These are phyloP conservation scores for Hygrocybe punicea DNA, from an alignment of 768 basidiomycete genomes.

Conservation along the genomic window DNA sequence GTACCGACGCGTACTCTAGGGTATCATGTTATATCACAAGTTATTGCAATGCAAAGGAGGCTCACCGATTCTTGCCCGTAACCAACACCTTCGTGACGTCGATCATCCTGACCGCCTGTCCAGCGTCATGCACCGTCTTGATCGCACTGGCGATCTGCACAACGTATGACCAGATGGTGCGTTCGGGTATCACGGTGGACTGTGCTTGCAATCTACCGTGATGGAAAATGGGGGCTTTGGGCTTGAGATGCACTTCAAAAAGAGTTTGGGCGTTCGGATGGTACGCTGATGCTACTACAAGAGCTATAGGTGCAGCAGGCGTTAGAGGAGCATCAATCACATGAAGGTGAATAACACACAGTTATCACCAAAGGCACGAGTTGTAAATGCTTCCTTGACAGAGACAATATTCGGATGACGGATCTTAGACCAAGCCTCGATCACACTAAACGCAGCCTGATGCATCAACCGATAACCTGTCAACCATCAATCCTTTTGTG, in stretches of 20 bases:
- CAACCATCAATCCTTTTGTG: constrained; percentile 9
- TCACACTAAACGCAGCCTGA: constrained; percentile 73
- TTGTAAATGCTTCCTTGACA: constrained; percentile 92
- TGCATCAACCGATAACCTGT: constrained; percentile 80
- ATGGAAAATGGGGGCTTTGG: constrained; percentile 41
- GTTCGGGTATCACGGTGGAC: constrained; percentile 55
- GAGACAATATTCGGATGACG: constrained; percentile 82
- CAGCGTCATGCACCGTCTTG: constrained; percentile 78
- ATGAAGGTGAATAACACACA: constrained; percentile 52
- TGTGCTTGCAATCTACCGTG: constrained; percentile 27
- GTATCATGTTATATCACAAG: not conserved
- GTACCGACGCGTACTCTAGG: constrained; percentile 78
- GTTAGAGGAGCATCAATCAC: not conserved
- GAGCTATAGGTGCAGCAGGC: constrained; percentile 48
- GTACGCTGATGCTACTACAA: constrained; percentile 89
- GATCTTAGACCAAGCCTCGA: constrained; percentile 84
- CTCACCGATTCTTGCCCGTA: constrained; percentile 83
- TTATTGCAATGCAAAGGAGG: not conserved
- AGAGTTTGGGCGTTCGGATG: constrained; percentile 82
- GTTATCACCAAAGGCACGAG: constrained; percentile 84
- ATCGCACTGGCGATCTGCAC: constrained; percentile 87
- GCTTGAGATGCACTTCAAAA: constrained; percentile 70
- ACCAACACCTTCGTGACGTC: constrained; percentile 86
- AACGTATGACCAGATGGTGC: constrained; percentile 88
- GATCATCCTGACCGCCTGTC: constrained; percentile 74